A percentile compares a stretch with the other conserved stretches of the same genome.
phyloP scores from a whole-genome alignment of 176 grass and related monocot species.

The Avena insularis region DNA sequence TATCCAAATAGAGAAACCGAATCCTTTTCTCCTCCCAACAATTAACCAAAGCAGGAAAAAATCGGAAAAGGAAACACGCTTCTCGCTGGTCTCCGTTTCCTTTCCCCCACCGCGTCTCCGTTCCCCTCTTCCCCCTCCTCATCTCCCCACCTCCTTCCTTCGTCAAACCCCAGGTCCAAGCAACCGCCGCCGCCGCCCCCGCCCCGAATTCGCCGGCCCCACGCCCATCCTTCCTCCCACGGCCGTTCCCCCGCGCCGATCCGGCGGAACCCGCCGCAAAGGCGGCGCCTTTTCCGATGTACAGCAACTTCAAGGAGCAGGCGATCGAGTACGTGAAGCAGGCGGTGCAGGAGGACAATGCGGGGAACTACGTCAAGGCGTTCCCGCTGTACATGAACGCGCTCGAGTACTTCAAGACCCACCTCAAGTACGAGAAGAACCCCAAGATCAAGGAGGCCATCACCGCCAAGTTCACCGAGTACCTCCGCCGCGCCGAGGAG shows the following conservation, averaged over 20 bases:
- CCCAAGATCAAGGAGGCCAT: slow-evolving; percentile 98
- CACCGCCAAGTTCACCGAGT: slow-evolving; percentile 97
- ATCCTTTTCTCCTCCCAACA: background rate
- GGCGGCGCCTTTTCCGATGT: slow-evolving; percentile 63
- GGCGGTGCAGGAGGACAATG: slow-evolving; percentile 98
- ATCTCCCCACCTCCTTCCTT: slow-evolving; percentile 44
- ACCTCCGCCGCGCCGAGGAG: slow-evolving; percentile 98
- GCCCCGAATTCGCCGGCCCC: slow-evolving; percentile 12
- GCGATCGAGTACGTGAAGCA: slow-evolving; percentile 99
- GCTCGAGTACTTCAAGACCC: slow-evolving; percentile 97
- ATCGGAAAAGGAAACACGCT: slow-evolving; percentile 41
- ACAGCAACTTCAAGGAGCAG: slow-evolving; percentile 99
- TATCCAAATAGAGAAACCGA: background rate
- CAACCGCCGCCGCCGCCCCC: slow-evolving; percentile 34
- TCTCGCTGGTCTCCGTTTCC: slow-evolving; percentile 10
- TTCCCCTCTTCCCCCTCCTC: slow-evolving; percentile 21
- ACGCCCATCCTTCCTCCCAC: background rate
- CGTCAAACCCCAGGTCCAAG: slow-evolving; percentile 70
- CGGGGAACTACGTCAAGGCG: slow-evolving; percentile 95
- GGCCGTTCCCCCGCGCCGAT: slow-evolving; percentile 24
- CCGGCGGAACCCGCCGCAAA: slow-evolving; percentile 48
- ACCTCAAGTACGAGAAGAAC: slow-evolving; percentile 99
- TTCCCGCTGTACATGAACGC: slow-evolving; percentile 99
- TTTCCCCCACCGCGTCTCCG: slow-evolving; percentile 38
- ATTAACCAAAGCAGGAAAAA: background rate